Evolutionary conservation across 768 basidiomycete genomes (phyloP), one percentile per base, ranked within the genome.

Genomic region (Boletus pseudo-olivaceus): DNA sequence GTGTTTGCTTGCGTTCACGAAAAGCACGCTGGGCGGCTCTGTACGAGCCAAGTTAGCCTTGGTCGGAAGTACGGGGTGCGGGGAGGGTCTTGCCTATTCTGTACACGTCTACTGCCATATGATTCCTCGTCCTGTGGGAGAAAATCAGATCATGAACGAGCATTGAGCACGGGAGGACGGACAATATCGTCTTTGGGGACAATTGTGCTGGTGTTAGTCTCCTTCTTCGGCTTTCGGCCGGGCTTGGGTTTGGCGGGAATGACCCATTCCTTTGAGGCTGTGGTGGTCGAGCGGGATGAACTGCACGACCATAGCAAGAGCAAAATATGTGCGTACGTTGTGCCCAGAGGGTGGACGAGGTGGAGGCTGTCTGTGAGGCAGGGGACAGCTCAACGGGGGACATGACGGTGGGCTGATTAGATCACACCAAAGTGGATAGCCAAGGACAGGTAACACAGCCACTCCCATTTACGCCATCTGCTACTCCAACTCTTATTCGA

Each of bases 21-120:
- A 94, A 93, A 12, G 92, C 91, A 35, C 92, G 86, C 67, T 94
- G 92, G 12, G 91, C 91, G 30, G 88, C 89, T 65, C 92, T 92
- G 62, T 15, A 47, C n/a, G 34, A 51, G 19, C 17, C 54, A 38
- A 29, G 52, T 63, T 50, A 68, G 53, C 10, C 44, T 20, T 26
- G 5, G 37, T 11, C 20, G 20, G 43, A 32, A 37, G 26, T 50
- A 29, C 10, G 49, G 20, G 15, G 51, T 34, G 38, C 15, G 45
- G 23, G 49, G 40, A 19, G 54, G 39, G 9, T 60, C 69, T 53
- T 51, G 82, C 88, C 89, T 83, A 62, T 91, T 91, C 71, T 91
- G 90, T 53, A 88, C 80, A 59, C 87, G 84, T 53, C 88, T 78
- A 23, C 65, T 61, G 15, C 83, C 85, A 60, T 83, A 85, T 26